These are phyloP conservation scores for Poa annua DNA, from an alignment of 176 grass and related monocot genomes.

Conservation along the genomic window DNA sequence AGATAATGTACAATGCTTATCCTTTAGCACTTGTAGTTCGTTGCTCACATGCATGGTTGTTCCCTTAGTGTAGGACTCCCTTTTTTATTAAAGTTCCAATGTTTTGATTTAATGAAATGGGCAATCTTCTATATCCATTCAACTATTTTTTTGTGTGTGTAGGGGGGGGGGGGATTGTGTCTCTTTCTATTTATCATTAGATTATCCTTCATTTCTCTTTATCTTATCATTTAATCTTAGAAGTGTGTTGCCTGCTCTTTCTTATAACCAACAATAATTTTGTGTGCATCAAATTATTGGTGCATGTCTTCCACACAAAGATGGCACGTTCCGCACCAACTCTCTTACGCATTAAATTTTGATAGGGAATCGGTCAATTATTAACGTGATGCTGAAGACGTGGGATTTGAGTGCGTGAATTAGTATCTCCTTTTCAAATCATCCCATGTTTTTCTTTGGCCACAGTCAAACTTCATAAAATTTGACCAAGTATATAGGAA, in stretches of 20 bases:
- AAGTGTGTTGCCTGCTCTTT: background rate
- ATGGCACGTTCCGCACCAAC: background rate
- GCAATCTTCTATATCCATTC: no score
- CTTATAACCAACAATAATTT: background rate
- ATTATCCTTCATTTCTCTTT: background rate
- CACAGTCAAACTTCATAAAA: no score
- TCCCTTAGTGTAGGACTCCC: no score
- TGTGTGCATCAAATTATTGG: background rate
- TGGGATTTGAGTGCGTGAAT: slow-evolving; percentile 8
- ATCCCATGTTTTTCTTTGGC: no score
- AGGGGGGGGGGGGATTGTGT: background rate
- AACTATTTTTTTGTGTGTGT: background rate
- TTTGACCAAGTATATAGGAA: no score
- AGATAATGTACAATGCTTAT: no score
- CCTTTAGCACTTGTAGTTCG: no score
- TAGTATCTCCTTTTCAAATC: background rate
- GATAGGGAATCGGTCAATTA: background rate
- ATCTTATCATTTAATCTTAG: background rate
- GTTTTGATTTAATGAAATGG: no score
- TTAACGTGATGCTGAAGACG: slow-evolving; percentile 9
- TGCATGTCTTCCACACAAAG: slow-evolving; percentile 8
- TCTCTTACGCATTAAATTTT: slow-evolving; percentile 30
- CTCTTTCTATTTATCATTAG: background rate
- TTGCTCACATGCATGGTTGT: no score
- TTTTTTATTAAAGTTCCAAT: no score